Percentiles rank a stretch among this genome's conserved stretches.
These are phyloP conservation scores for Hamigera avellanea DNA, from an alignment of 495 filamentous ascomycete genomes.

Conservation along the genomic window DNA sequence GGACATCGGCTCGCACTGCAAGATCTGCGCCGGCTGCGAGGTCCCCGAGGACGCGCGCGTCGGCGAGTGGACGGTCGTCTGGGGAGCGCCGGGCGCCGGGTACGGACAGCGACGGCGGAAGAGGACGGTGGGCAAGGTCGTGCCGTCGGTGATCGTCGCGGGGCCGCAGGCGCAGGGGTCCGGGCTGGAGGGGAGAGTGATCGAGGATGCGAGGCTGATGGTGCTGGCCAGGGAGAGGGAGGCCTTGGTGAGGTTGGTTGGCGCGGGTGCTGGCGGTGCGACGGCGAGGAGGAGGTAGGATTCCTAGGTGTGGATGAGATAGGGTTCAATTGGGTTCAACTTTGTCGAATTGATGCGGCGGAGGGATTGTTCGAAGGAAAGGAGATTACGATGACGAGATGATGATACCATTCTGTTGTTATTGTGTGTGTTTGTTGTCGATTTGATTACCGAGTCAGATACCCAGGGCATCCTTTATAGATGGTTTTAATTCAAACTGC, in stretches of 20 bases:
- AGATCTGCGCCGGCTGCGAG: constrained; percentile 28
- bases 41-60: constrained; percentile 16
- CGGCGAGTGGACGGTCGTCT: constrained; percentile 33
- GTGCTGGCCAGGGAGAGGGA: constrained; percentile 34
- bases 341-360: too few relatives aligned
- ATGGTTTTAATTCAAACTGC: too few relatives aligned
- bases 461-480: too few relatives aligned
- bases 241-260: constrained; percentile 26
- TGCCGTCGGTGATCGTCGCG: constrained; percentile 13
- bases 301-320: too few relatives aligned
- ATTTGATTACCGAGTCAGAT: too few relatives aligned
- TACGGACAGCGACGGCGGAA: constrained; percentile 20
- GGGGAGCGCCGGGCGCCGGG: constrained; percentile 22
- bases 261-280: constrained; percentile 12
- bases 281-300: constrained; percentile 17
- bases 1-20: constrained; percentile 27
- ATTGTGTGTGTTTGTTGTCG: too few relatives aligned
- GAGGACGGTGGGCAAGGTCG: constrained; percentile 14
- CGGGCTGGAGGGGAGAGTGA: constrained; percentile 20
- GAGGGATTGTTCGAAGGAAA: too few relatives aligned
- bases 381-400: too few relatives aligned
- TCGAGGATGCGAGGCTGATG: constrained; percentile 37
- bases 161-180: constrained; percentile 11
- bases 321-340: background rate
- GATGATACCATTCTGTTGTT: too few relatives aligned